Conservation (phyloP, 441 rosid species). For the Flueggea neowawraea region DNA sequence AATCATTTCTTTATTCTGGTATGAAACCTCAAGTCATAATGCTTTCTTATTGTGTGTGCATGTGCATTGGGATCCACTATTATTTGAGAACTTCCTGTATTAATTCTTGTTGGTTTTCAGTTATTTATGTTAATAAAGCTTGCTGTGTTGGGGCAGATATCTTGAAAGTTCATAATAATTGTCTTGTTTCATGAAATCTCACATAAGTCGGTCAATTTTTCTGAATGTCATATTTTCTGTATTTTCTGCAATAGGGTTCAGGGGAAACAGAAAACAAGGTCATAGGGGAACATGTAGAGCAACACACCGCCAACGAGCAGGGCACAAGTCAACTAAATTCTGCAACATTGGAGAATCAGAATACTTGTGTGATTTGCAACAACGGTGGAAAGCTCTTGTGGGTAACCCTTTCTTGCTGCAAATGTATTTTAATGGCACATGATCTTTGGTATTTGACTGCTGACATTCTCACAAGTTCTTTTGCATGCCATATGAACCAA, state of each 20-base stretch:
- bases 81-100: not conserved
- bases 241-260: conserved; percentile 58
- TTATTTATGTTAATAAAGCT: not conserved
- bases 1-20: not conserved
- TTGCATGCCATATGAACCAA: not conserved
- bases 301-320: conserved; percentile 16
- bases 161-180: conserved; percentile 1
- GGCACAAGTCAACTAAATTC: conserved; percentile 18
- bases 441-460: not conserved
- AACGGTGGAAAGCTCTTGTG: conserved; percentile 54
- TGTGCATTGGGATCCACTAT: not conserved
- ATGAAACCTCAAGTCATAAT: too few species aligned
- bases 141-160: not conserved
- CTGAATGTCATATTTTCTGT: conserved; percentile 13
- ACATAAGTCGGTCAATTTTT: conserved; percentile 5
- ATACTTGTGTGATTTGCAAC: conserved; percentile 41
- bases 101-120: not conserved
- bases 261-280: conserved; percentile 36
- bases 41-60: not conserved
- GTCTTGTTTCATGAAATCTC: conserved; percentile 1
- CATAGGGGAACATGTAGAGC: conserved; percentile 25
- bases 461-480: not conserved
- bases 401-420: conserved; percentile 28
- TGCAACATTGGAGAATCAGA: conserved; percentile 20
- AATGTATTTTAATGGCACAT: conserved; percentile 6